Evolutionary conservation across 805 yeast species (phyloP).

Genomic region (Pichia thaimueangensis): DNA sequence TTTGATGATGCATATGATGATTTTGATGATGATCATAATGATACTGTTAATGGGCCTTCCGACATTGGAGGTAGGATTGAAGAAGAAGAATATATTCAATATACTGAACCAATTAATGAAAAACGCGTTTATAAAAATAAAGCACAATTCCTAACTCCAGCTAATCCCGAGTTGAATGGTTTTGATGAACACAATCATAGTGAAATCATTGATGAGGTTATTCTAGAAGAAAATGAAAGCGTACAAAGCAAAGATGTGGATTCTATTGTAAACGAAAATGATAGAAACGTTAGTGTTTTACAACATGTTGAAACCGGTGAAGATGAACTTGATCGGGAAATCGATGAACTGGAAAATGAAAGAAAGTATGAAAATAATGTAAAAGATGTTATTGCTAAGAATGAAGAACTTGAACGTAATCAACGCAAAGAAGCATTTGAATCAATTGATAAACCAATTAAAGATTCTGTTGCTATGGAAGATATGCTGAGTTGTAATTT

Average conservation of each 20-base stretch:
- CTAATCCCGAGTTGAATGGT: too few relatives aligned
- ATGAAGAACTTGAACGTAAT: conserved; percentile 33
- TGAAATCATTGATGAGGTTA: neutral
- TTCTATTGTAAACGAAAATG: neutral
- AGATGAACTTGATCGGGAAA: conserved; percentile 12
- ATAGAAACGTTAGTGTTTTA: neutral
- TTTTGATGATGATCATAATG: conserved; percentile 6
- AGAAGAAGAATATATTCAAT: neutral
- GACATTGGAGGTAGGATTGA: conserved; percentile 8
- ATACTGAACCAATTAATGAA: conserved; percentile 1
- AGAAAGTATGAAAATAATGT: conserved; percentile 21
- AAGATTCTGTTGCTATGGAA: conserved; percentile 13
- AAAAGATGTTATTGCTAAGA: conserved; percentile 15
- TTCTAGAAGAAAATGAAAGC: neutral
- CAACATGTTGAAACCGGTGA: conserved; percentile 7
- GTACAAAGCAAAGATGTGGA: neutral
- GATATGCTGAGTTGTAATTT: conserved; percentile 8
- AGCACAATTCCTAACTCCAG: neutral
- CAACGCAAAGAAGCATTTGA: conserved; percentile 25
- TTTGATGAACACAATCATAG: too few relatives aligned
- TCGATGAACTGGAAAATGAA: conserved; percentile 34
- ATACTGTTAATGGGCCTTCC: conserved; percentile 4
- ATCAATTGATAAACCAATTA: conserved; percentile 9
- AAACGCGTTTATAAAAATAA: too few relatives aligned
- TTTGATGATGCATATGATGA: conserved; percentile 8